These are phyloP conservation scores for Peterozyma toletana DNA, from an alignment of 805 yeast genomes.

Conservation along the genomic window DNA sequence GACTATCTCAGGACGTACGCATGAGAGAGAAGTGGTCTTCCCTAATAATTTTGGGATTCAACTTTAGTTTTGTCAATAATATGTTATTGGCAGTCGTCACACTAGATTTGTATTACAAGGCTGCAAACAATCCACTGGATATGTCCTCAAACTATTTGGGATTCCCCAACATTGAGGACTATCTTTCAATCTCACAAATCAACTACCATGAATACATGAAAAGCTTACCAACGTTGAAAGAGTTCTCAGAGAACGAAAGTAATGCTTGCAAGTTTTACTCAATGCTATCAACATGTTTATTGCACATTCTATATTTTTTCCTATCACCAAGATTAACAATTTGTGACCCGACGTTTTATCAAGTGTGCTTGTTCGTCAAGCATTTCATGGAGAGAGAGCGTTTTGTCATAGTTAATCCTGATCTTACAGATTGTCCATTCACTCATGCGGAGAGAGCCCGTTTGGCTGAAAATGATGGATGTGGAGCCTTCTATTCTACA, in stretches of 20 bases:
- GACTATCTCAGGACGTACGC: neutral
- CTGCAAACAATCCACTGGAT: neutral
- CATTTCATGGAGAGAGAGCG: neutral
- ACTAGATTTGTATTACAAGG: slow-evolving; percentile 3
- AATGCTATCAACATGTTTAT: slow-evolving; percentile 1
- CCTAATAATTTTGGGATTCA: neutral
- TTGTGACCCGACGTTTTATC: slow-evolving; percentile 5
- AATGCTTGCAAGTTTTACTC: neutral
- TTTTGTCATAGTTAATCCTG: neutral
- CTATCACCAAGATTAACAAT: slow-evolving; percentile 1
- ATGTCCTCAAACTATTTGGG: neutral
- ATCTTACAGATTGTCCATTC: neutral
- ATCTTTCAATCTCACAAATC: slow-evolving; percentile 1
- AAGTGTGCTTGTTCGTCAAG: neutral
- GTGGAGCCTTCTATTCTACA: too few relatives aligned
- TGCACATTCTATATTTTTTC: slow-evolving; percentile 1
- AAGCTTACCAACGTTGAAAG: neutral
- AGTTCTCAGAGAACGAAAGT: too few relatives aligned
- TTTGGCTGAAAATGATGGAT: neutral
- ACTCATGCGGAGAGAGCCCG: neutral
- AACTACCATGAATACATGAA: neutral
- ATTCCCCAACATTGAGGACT: slow-evolving; percentile 1
- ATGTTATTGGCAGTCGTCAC: neutral
- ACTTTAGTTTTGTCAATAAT: slow-evolving; percentile 1
- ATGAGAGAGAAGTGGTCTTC: slow-evolving; percentile 3